Evolutionary conservation across 441 rosid genomes (phyloP).

Genomic region (Syzygium malaccense): DNA sequence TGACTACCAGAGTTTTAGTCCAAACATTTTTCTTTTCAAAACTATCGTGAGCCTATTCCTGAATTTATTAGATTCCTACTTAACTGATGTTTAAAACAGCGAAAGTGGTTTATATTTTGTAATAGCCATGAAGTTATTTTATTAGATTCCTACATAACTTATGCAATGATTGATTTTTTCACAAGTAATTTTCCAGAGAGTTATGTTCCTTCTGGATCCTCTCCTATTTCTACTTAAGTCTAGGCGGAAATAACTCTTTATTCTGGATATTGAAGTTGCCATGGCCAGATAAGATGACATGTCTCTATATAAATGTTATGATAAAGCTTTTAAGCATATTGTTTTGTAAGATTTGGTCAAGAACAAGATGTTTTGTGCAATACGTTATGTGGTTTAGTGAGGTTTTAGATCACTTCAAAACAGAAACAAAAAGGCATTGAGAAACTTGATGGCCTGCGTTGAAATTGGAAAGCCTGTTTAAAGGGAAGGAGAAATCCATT

Average conservation of each 20-base stretch:
- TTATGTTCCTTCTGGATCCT: not conserved
- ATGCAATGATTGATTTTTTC: not conserved
- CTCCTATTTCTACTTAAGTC: not conserved
- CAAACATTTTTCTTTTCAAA: not conserved
- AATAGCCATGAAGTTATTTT: not conserved
- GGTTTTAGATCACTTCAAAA: not conserved
- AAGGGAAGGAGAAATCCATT: not conserved
- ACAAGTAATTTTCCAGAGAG: not conserved
- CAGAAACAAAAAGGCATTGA: not conserved
- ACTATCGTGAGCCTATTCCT: not conserved
- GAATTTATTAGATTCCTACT: not conserved
- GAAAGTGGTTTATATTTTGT: not conserved
- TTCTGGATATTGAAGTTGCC: not conserved
- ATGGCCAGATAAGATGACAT: not conserved
- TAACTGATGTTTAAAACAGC: not conserved
- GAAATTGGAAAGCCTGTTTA: not conserved
- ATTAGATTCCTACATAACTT: not conserved
- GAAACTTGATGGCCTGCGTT: not conserved
- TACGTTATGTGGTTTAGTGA: not conserved
- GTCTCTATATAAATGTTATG: not conserved
- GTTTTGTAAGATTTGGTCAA: not conserved
- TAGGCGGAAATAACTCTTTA: not conserved
- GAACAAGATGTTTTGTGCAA: not conserved
- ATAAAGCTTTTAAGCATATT: not conserved
- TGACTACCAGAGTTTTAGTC: not conserved